These are phyloP conservation scores for Penicillium egyptiacum DNA, from an alignment of 495 filamentous ascomycete species.

Conservation along the genomic window DNA sequence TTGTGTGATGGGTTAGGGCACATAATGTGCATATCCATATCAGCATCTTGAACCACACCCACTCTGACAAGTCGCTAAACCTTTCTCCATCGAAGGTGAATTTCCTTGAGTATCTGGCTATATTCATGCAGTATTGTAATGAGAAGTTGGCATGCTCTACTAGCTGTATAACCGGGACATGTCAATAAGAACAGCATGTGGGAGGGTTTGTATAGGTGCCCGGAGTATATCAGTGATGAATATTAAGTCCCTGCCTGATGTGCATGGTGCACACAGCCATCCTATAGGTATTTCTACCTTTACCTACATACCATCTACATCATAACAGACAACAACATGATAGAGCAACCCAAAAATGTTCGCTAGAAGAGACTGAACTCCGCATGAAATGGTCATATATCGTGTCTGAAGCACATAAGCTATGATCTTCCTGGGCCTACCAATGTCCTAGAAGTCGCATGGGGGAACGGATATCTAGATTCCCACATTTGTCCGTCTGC, in stretches of 20 bases:
- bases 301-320: neutral
- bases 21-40: too few relatives aligned
- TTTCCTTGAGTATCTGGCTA: too few relatives aligned
- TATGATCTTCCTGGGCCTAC: neutral
- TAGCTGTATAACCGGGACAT: too few relatives aligned
- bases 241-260: neutral
- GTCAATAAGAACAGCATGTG: too few relatives aligned
- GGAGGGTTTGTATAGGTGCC: neutral
- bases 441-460: neutral
- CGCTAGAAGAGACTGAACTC: neutral
- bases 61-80: too few relatives aligned
- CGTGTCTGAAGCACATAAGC: constrained; percentile 3
- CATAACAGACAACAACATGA: neutral
- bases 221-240: neutral
- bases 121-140: too few relatives aligned
- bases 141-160: too few relatives aligned
- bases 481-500: constrained; percentile 44
- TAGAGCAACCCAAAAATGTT: neutral
- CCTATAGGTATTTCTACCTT: neutral
- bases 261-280: neutral
- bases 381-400: constrained; percentile 6
- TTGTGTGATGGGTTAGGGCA: neutral
- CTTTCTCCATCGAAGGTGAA: too few relatives aligned
- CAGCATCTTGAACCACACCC: too few relatives aligned
- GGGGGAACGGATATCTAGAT: constrained; percentile 24